A percentile compares a stretch with the other conserved stretches of the same genome.
phyloP scores from a whole-genome alignment of 305 asterid species.

The Lippia alba region DNA sequence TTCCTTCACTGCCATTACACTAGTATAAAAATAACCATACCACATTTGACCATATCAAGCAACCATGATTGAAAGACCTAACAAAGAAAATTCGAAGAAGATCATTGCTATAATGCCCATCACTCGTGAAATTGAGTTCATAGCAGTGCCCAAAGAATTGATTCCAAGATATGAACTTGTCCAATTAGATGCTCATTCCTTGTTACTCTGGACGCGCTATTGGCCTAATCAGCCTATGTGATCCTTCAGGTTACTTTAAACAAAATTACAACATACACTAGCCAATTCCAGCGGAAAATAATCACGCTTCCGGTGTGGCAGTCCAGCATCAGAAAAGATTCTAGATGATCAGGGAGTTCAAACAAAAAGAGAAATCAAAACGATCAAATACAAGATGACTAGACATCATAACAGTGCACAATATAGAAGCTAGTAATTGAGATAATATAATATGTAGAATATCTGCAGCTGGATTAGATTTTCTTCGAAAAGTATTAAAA shows the following conservation, averaged over 20 bases:
- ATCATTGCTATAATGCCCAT: conserved; percentile 11
- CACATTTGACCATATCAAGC: conserved; percentile 21
- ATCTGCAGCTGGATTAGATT: conserved; percentile 2
- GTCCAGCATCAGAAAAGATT: no score
- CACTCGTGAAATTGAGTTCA: background rate
- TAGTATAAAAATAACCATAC: conserved; percentile 22
- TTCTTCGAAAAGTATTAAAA: background rate
- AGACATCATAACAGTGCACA: background rate
- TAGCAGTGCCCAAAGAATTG: background rate
- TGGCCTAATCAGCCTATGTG: conserved; percentile 13
- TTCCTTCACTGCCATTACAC: conserved; percentile 14
- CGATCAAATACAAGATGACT: background rate
- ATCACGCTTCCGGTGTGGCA: no score
- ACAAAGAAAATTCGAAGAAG: conserved; percentile 16
- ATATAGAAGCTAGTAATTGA: background rate
- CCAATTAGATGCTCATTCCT: conserved; percentile 8
- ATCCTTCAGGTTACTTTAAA: background rate
- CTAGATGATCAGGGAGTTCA: background rate
- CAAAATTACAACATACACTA: background rate
- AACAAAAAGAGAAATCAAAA: background rate
- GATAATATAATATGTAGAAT: background rate
- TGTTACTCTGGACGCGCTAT: conserved; percentile 6
- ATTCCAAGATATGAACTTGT: background rate
- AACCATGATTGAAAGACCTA: conserved; percentile 16
- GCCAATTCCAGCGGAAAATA: background rate